Percentiles rank a stretch among this genome's conserved stretches.
These are phyloP conservation scores for Coemansia sp. DNA, from an alignment of 192 early-diverging fungal species.

Conservation along the genomic window DNA sequence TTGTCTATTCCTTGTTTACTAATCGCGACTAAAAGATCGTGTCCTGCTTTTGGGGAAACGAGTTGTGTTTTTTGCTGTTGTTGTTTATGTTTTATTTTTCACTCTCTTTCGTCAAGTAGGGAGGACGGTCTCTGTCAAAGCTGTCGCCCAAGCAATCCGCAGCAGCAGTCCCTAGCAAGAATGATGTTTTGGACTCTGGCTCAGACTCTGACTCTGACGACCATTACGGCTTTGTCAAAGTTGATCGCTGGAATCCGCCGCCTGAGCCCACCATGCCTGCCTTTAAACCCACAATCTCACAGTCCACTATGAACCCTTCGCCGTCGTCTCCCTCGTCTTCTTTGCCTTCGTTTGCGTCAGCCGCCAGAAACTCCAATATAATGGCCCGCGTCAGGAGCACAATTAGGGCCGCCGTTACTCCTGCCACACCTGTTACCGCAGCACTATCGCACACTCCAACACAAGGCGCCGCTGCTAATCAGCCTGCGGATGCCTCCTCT, in stretches of 20 bases:
- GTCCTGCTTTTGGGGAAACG: slow-evolving; percentile 8
- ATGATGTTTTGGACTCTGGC: slow-evolving; percentile 24
- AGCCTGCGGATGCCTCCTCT: background rate
- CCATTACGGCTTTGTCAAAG: slow-evolving; percentile 52
- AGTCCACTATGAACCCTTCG: background rate
- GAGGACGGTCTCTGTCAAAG: slow-evolving; percentile 5
- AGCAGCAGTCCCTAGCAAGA: slow-evolving; percentile 4
- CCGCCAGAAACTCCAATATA: slow-evolving; percentile 16
- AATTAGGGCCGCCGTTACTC: slow-evolving; percentile 23
- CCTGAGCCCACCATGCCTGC: slow-evolving; percentile 24
- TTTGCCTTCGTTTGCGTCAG: background rate
- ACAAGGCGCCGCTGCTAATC: background rate
- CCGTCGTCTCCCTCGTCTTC: slow-evolving; percentile 3
- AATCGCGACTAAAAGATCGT: background rate
- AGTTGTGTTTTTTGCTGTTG: slow-evolving; percentile 1
- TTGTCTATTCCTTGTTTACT: slow-evolving; percentile 7
- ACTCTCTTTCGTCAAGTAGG: background rate
- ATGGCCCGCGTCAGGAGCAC: slow-evolving; percentile 29
- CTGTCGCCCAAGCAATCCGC: slow-evolving; percentile 13
- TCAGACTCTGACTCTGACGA: slow-evolving; percentile 49
- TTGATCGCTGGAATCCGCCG: slow-evolving; percentile 38
- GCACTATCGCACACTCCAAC: background rate
- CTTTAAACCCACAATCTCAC: slow-evolving; percentile 43
- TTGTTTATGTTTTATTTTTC: slow-evolving; percentile 10
- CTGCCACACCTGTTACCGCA: background rate